phyloP scores from a whole-genome alignment of 1,284 basidiomycete genomes.

The Pyrrhoderma noxium region DNA sequence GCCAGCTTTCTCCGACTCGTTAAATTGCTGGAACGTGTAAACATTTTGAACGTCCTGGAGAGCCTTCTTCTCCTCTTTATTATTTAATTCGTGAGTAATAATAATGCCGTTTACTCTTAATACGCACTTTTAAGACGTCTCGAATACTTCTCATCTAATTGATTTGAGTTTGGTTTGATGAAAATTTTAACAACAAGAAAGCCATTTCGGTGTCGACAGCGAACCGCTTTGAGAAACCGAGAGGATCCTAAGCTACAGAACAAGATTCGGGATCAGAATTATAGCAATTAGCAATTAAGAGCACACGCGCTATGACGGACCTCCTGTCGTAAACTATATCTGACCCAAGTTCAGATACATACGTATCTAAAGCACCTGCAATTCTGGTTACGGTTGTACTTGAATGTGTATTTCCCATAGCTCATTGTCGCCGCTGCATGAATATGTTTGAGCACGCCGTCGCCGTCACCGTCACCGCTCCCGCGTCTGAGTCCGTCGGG shows the following conservation, averaged over 20 bases:
- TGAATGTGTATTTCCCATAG: conserved; percentile 68
- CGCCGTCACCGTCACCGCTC: neutral
- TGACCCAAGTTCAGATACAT: conserved; percentile 77
- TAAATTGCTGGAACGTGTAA: conserved; percentile 84
- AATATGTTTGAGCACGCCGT: neutral
- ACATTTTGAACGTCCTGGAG: conserved; percentile 83
- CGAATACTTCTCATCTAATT: conserved; percentile 62
- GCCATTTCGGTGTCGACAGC: conserved; percentile 65
- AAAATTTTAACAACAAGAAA: conserved; percentile 75
- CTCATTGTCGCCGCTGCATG: conserved; percentile 5
- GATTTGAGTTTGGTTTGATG: conserved; percentile 71
- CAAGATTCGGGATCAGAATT: conserved; percentile 8
- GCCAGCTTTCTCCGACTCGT: conserved; percentile 94
- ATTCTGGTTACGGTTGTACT: conserved; percentile 58
- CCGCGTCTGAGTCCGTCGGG: neutral
- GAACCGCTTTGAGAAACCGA: conserved; percentile 90
- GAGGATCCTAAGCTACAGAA: conserved; percentile 77
- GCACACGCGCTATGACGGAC: conserved; percentile 38
- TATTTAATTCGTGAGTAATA: neutral
- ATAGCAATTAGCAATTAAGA: neutral
- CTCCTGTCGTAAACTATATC: conserved; percentile 90
- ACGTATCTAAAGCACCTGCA: conserved; percentile 78
- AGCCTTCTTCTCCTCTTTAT: conserved; percentile 74
- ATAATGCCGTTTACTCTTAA: neutral
- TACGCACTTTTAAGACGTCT: conserved; percentile 55